Percentiles rank a stretch among this genome's conserved stretches.
phyloP scores from a whole-genome alignment of 2,329 filamentous ascomycete species.

The Coniochaeta sp. region DNA sequence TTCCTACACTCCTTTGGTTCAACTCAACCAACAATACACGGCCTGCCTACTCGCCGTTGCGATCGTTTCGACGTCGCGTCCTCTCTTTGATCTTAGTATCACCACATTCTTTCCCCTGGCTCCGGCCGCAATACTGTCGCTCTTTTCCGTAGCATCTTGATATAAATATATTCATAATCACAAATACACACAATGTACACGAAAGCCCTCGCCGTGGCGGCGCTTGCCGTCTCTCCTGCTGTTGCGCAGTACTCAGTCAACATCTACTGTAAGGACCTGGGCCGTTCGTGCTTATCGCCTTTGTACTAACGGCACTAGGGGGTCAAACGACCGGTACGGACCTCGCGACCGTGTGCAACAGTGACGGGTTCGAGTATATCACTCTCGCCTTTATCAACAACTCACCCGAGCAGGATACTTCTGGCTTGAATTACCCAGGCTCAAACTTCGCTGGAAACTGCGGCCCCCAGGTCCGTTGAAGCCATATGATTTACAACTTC shows the following conservation, averaged over 20 bases:
- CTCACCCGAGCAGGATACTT: slow-evolving; percentile 27
- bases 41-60: slow-evolving; percentile 16
- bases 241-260: slow-evolving; percentile 18
- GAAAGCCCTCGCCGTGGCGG: slow-evolving; percentile 17
- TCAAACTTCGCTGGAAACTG: slow-evolving; percentile 32
- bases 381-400: slow-evolving; percentile 31
- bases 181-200: slow-evolving; percentile 11
- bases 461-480: slow-evolving; percentile 12
- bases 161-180: slow-evolving; percentile 4
- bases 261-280: slow-evolving; percentile 15
- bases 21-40: slow-evolving; percentile 15
- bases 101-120: slow-evolving; percentile 14
- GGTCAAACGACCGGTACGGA: slow-evolving; percentile 19
- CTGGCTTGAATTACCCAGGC: slow-evolving; percentile 22
- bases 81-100: slow-evolving; percentile 20
- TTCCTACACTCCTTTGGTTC: slow-evolving; percentile 10
- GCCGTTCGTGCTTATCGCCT: not conserved
- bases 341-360: slow-evolving; percentile 22
- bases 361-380: slow-evolving; percentile 28
- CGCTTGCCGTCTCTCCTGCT: slow-evolving; percentile 15
- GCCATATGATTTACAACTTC: not conserved
- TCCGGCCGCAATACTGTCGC: slow-evolving; percentile 11
- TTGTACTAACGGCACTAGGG: not conserved
- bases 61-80: slow-evolving; percentile 23
- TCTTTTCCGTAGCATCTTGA: slow-evolving; percentile 9